phyloP scores from a whole-genome alignment of 108 stramenopile species.

The Nannochloropsis gaditana region DNA sequence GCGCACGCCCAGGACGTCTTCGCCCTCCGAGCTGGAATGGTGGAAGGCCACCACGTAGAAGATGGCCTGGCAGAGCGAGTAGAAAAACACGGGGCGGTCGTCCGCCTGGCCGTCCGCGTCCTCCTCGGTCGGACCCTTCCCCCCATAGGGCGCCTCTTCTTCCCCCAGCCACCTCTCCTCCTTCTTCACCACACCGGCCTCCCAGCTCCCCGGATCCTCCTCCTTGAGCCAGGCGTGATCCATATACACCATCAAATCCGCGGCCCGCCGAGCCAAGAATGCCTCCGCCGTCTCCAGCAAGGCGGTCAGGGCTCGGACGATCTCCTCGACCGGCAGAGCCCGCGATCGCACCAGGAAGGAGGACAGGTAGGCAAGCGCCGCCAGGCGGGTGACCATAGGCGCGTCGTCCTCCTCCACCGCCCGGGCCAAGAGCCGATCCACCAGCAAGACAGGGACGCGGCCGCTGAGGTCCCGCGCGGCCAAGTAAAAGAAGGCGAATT shows the following conservation, averaged over 20 bases:
- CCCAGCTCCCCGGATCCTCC: neutral
- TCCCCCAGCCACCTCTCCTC: slow-evolving; percentile 6
- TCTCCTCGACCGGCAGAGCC: slow-evolving; percentile 68
- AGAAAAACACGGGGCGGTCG: slow-evolving; percentile 72
- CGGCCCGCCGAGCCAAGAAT: slow-evolving; percentile 59
- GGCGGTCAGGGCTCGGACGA: slow-evolving; percentile 66
- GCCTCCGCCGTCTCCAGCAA: slow-evolving; percentile 75
- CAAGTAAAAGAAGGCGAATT: slow-evolving; percentile 76
- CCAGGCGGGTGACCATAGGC: slow-evolving; percentile 58
- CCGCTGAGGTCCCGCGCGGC: slow-evolving; percentile 65
- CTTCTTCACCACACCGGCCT: neutral
- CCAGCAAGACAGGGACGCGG: neutral
- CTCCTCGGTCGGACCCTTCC: neutral
- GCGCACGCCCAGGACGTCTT: neutral
- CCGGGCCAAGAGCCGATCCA: neutral
- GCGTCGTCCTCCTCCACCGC: neutral
- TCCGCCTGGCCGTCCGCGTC: neutral
- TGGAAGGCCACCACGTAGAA: slow-evolving; percentile 97
- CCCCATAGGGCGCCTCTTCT: neutral
- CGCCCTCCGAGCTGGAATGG: neutral
- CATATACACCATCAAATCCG: neutral
- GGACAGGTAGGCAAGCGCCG: slow-evolving; percentile 81
- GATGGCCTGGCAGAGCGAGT: slow-evolving; percentile 86
- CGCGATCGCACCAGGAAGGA: slow-evolving; percentile 84
- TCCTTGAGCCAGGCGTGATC: slow-evolving; percentile 14